phyloP scores from a whole-genome alignment of 257 asterid species.

The Plantago ovata region DNA sequence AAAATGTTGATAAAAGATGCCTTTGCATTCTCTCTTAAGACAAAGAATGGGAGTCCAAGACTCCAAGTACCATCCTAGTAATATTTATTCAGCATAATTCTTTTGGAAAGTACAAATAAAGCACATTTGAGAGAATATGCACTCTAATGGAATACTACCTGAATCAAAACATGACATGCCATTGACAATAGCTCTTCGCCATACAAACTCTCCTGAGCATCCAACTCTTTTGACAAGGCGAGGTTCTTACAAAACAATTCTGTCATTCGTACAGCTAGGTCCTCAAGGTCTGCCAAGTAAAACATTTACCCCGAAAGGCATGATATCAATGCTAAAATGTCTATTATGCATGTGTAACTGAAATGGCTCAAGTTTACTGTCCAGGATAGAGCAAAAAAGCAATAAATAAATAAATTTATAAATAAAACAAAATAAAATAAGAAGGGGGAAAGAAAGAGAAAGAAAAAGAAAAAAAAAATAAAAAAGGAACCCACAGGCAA shows the following conservation, averaged over 20 bases:
- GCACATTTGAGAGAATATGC: constrained; percentile 7
- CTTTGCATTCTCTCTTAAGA: too few relatives aligned
- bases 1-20: too few relatives aligned
- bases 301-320: constrained; percentile 18
- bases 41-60: background rate
- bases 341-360: background rate
- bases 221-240: constrained; percentile 78
- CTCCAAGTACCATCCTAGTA: constrained; percentile 9
- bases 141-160: constrained; percentile 47
- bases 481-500: background rate
- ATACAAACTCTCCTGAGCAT: constrained; percentile 78
- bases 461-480: too few relatives aligned
- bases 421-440: constrained; percentile 1
- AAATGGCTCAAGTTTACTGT: too few relatives aligned
- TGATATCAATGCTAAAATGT: constrained; percentile 5
- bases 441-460: too few relatives aligned
- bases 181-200: constrained; percentile 93
- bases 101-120: constrained; percentile 8
- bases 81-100: constrained; percentile 1
- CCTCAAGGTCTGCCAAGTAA: constrained; percentile 59
- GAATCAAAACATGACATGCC: constrained; percentile 83
- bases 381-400: background rate
- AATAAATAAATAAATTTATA: constrained; percentile 6
- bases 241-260: constrained; percentile 67
- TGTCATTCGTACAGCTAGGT: constrained; percentile 63